Conservation (phyloP, 805 yeast species). For the Lachancea cidri region DNA sequence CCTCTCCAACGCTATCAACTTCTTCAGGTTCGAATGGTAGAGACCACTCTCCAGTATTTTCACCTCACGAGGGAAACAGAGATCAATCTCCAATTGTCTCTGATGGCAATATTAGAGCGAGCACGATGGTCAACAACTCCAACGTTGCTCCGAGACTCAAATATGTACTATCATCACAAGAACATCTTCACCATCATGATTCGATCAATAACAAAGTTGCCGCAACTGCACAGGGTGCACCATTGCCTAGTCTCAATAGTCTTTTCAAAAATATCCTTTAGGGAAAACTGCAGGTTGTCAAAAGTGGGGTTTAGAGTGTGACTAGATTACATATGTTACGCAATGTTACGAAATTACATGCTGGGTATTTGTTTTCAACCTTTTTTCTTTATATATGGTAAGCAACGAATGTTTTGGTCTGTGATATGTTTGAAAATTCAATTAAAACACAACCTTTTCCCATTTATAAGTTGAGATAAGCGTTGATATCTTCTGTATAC, state of each 20-base stretch:
- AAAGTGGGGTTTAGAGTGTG: background rate
- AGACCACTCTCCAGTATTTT: slow-evolving; percentile 13
- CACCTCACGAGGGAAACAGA: slow-evolving; percentile 7
- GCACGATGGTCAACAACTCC: slow-evolving; percentile 1
- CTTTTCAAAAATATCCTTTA: slow-evolving; percentile 23
- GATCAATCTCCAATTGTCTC: slow-evolving; percentile 10
- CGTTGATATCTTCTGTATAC: background rate
- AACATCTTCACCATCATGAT: slow-evolving; percentile 5
- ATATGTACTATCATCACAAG: slow-evolving; percentile 2
- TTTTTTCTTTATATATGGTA: no score
- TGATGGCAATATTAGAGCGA: slow-evolving; percentile 5
- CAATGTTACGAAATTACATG: background rate
- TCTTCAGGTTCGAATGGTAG: slow-evolving; percentile 11
- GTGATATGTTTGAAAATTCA: background rate
- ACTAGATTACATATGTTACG: background rate
- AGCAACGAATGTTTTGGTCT: background rate
- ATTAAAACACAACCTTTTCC: background rate
- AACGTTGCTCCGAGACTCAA: slow-evolving; percentile 2
- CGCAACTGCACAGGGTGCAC: slow-evolving; percentile 10
- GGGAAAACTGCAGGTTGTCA: background rate
- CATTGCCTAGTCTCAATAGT: slow-evolving; percentile 26
- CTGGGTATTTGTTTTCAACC: background rate
- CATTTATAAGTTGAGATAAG: background rate
- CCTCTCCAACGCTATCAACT: slow-evolving; percentile 10
- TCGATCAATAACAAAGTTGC: slow-evolving; percentile 1